phyloP scores from a whole-genome alignment of 441 rosid species.

The Corymbia citriodora region DNA sequence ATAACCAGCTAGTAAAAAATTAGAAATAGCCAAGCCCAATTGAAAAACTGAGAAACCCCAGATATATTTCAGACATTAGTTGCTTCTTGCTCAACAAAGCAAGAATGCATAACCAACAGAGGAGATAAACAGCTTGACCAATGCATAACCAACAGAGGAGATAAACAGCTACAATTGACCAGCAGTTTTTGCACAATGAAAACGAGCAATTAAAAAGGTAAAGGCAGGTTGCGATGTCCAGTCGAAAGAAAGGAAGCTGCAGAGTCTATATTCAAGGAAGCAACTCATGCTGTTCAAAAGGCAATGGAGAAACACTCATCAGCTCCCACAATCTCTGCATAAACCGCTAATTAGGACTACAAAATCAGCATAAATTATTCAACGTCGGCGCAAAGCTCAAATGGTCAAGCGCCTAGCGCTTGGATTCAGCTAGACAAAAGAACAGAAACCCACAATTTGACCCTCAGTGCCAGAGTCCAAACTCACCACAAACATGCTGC shows the following conservation, averaged over 20 bases:
- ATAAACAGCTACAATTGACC: neutral
- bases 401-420: neutral
- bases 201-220: neutral
- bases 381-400: neutral
- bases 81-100: neutral
- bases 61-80: neutral
- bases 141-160: neutral
- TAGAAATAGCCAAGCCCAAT: neutral
- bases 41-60: neutral
- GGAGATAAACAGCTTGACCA: neutral
- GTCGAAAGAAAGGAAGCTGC: neutral
- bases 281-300: neutral
- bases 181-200: neutral
- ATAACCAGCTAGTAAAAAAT: neutral
- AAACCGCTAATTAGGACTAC: neutral
- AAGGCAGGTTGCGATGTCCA: neutral
- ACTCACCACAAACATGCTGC: slow-evolving; percentile 87
- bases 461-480: neutral
- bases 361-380: neutral
- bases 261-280: neutral
- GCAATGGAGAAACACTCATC: neutral
- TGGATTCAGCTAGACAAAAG: neutral
- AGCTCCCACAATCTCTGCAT: neutral
- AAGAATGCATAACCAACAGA: neutral
- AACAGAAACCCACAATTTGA: neutral